These are phyloP conservation scores for Xylaria sp. DNA, from an alignment of 495 filamentous ascomycete species.

Conservation along the genomic window DNA sequence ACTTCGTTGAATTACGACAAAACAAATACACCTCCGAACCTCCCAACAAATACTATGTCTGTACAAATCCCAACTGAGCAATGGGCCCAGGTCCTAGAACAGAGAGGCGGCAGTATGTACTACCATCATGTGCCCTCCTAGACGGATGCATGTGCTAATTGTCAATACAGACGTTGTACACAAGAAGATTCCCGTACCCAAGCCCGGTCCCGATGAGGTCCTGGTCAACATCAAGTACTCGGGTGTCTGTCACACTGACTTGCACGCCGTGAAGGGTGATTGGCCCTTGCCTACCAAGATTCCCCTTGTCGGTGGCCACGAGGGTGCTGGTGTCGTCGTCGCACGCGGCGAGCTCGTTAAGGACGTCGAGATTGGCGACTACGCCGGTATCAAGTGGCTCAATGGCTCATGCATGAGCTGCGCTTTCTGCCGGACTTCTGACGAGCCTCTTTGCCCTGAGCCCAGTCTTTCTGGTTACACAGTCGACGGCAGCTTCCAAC, in stretches of 20 bases:
- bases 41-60: slow-evolving; percentile 37
- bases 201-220: slow-evolving; percentile 85
- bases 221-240: slow-evolving; percentile 91
- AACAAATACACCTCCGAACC: neutral
- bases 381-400: slow-evolving; percentile 90
- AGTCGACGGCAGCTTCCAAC: slow-evolving; percentile 91
- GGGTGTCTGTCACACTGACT: slow-evolving; percentile 91
- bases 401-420: slow-evolving; percentile 83
- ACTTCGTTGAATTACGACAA: neutral
- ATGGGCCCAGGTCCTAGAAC: slow-evolving; percentile 86
- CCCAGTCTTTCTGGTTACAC: slow-evolving; percentile 85
- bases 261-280: slow-evolving; percentile 86
- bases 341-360: slow-evolving; percentile 75
- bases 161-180: slow-evolving; percentile 62
- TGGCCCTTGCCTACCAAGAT: slow-evolving; percentile 83
- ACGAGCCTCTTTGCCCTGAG: slow-evolving; percentile 72
- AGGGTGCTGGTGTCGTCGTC: slow-evolving; percentile 87
- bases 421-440: slow-evolving; percentile 74
- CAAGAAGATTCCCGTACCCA: slow-evolving; percentile 82
- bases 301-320: slow-evolving; percentile 92
- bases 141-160: slow-evolving; percentile 28
- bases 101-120: slow-evolving; percentile 69
- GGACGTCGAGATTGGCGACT: slow-evolving; percentile 78
- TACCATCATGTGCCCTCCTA: neutral
- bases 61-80: slow-evolving; percentile 71